These are phyloP conservation scores for Auriscalpium microsporum DNA, from an alignment of 768 basidiomycete species.

Conservation along the genomic window DNA sequence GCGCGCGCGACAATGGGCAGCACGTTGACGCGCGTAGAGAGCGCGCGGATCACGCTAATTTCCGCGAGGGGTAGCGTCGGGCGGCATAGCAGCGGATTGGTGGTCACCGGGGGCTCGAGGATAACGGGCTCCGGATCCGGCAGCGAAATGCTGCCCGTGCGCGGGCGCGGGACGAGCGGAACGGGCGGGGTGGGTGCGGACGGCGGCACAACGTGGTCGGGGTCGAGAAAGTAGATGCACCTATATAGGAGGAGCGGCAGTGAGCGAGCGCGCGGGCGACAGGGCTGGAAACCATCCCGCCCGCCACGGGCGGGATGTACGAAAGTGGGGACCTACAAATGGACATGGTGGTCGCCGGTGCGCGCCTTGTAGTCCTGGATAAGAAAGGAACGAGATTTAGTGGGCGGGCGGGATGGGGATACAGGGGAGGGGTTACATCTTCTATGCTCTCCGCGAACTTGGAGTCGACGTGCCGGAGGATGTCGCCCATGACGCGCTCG, in stretches of 20 bases:
- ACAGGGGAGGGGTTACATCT: slow-evolving; percentile 48
- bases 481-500: slow-evolving; percentile 59
- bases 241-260: slow-evolving; percentile 28
- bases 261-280: slow-evolving; percentile 11
- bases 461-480: slow-evolving; percentile 62
- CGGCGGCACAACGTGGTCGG: slow-evolving; percentile 69
- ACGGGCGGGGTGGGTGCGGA: slow-evolving; percentile 57
- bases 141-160: slow-evolving; percentile 64
- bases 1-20: slow-evolving; percentile 80
- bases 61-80: slow-evolving; percentile 63
- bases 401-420: slow-evolving; percentile 13
- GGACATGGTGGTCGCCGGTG: slow-evolving; percentile 69
- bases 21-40: slow-evolving; percentile 79
- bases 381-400: slow-evolving; percentile 13
- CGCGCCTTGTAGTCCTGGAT: slow-evolving; percentile 63
- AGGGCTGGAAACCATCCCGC: no score
- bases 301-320: slow-evolving; percentile 2
- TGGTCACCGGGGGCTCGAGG: slow-evolving; percentile 70
- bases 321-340: slow-evolving; percentile 46
- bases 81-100: slow-evolving; percentile 58
- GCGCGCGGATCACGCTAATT: slow-evolving; percentile 68
- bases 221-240: slow-evolving; percentile 84
- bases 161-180: slow-evolving; percentile 59
- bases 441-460: slow-evolving; percentile 68
- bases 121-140: slow-evolving; percentile 69